phyloP scores from a whole-genome alignment of 2,329 filamentous ascomycete genomes.

The Fusarium secorum region DNA sequence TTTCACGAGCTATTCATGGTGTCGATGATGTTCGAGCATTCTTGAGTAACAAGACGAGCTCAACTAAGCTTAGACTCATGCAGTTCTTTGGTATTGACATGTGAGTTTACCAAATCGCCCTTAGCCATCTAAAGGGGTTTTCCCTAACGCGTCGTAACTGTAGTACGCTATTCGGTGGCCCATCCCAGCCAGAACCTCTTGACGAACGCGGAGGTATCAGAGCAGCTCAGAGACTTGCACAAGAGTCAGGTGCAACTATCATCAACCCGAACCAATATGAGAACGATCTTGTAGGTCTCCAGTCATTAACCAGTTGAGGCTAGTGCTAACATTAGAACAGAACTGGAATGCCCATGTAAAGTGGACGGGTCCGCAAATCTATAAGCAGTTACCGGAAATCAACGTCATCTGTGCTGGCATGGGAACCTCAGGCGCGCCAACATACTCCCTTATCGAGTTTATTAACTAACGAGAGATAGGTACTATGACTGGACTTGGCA shows the following conservation, averaged over 20 bases:
- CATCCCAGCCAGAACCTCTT: constrained; percentile 63
- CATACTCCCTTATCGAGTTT: constrained; percentile 21
- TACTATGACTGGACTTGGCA: constrained; percentile 59
- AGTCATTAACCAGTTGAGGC: rapidly evolving
- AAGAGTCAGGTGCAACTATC: constrained; percentile 52
- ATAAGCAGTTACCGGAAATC: constrained; percentile 63
- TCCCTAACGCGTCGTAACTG: background rate
- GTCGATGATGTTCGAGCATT: constrained; percentile 62
- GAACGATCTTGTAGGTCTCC: constrained; percentile 51
- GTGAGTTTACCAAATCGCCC: constrained; percentile 38
- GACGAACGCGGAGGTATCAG: constrained; percentile 63
- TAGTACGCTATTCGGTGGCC: constrained; percentile 63
- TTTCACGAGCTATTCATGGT: constrained; percentile 59
- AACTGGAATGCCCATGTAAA: constrained; percentile 63
- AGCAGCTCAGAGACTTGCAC: constrained; percentile 53
- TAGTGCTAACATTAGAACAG: constrained; percentile 36
- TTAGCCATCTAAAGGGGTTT: rapidly evolving
- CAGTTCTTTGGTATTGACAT: constrained; percentile 67
- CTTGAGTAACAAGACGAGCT: constrained; percentile 65
- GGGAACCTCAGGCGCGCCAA: constrained; percentile 60
- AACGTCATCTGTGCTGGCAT: constrained; percentile 64
- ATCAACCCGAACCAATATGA: constrained; percentile 67
- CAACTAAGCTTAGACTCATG: constrained; percentile 62
- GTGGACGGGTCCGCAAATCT: constrained; percentile 68
- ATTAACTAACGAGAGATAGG: constrained; percentile 22